Percentiles rank a stretch among this genome's conserved stretches.
Evolutionary conservation across 164 flowering plant species (phyloP).

Genomic region (Paratinospora sagittata): DNA sequence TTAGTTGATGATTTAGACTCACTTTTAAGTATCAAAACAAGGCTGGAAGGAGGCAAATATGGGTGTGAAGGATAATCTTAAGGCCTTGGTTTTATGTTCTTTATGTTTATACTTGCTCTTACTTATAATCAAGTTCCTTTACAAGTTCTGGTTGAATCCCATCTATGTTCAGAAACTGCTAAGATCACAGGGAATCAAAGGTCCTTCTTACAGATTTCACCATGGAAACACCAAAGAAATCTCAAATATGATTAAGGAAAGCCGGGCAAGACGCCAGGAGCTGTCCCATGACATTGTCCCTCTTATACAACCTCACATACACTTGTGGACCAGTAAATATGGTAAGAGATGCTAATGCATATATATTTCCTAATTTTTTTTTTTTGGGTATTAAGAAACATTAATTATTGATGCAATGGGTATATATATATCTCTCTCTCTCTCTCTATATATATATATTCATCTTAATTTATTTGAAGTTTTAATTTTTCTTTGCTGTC

Average conservation of each 20-base stretch:
- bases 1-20: too few relatives aligned
- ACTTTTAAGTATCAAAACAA: too few relatives aligned
- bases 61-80: neutral
- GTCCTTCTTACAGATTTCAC: conserved; percentile 21
- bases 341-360: conserved; percentile 8
- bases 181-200: conserved; percentile 23
- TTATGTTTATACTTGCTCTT: conserved; percentile 8
- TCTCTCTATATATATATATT: too few relatives aligned
- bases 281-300: conserved; percentile 26
- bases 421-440: too few relatives aligned
- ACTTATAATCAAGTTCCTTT: conserved; percentile 11
- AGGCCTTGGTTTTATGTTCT: neutral
- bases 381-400: too few relatives aligned
- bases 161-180: conserved; percentile 7
- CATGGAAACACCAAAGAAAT: conserved; percentile 26
- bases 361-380: neutral
- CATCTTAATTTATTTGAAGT: too few relatives aligned
- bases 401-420: too few relatives aligned
- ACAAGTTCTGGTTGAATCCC: conserved; percentile 22
- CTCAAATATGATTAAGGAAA: conserved; percentile 10
- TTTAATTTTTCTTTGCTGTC: neutral
- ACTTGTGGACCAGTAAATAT: conserved; percentile 16
- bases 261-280: conserved; percentile 16
- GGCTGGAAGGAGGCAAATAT: neutral
- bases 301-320: conserved; percentile 20